A percentile compares a stretch with the other conserved stretches of the same genome.
Evolutionary conservation across 73 alveolate species (phyloP).

Genomic region (Loxodes magnus): DNA sequence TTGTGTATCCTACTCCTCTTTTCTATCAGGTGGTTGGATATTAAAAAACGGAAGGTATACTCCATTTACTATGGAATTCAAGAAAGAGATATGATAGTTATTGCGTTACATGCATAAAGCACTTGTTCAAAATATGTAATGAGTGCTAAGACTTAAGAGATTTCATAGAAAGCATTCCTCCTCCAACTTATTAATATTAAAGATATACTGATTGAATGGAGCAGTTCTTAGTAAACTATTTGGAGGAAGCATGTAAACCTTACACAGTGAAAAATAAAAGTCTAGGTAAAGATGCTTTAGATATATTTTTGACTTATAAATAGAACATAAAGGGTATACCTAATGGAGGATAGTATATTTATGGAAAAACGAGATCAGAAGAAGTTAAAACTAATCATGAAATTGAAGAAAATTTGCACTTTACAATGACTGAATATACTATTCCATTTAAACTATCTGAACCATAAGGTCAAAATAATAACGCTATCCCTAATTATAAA

Average conservation of each 20-base stretch:
- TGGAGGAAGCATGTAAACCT: too few relatives aligned
- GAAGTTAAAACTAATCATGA: too few relatives aligned
- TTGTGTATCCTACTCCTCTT: slow-evolving; percentile 3
- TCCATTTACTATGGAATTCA: slow-evolving; percentile 3
- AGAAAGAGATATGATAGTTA: background rate
- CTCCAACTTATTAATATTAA: slow-evolving; percentile 40
- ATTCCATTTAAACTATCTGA: background rate
- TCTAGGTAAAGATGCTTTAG: too few relatives aligned
- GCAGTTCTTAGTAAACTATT: slow-evolving; percentile 23
- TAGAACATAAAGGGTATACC: too few relatives aligned
- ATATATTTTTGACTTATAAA: too few relatives aligned
- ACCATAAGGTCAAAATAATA: background rate
- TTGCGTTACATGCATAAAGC: slow-evolving; percentile 2
- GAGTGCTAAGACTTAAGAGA: slow-evolving; percentile 10
- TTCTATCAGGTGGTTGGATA: background rate
- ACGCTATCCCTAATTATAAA: slow-evolving; percentile 5
- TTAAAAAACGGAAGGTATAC: background rate
- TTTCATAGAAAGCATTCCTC: slow-evolving; percentile 20
- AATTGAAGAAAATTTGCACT: too few relatives aligned
- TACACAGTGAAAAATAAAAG: too few relatives aligned
- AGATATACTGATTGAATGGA: slow-evolving; percentile 46
- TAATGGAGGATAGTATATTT: too few relatives aligned
- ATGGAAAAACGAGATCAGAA: too few relatives aligned
- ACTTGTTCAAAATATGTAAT: background rate
- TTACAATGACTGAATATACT: too few relatives aligned